Conservation (phyloP, 371 early-diverging fungal species). For the Neoconidiobolus thromboides region DNA sequence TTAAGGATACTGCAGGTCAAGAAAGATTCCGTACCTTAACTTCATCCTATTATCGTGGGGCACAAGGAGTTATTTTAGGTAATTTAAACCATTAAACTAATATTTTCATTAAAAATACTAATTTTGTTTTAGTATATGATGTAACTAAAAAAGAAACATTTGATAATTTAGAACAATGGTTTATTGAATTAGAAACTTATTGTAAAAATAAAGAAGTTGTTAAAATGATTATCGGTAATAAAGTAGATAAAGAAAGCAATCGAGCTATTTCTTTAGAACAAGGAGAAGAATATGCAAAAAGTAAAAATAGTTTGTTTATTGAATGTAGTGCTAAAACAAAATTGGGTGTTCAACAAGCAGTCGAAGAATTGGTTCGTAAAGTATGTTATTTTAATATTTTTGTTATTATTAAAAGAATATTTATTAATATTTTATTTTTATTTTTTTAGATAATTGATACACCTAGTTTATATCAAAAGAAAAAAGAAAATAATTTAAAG, state of each 20-base stretch:
- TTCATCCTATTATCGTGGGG: conserved; percentile 97
- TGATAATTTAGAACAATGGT: conserved; percentile 80
- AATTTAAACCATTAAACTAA: conserved; percentile 7
- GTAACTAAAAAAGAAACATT: conserved; percentile 86
- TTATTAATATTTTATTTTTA: neutral
- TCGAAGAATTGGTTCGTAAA: conserved; percentile 76
- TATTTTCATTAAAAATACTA: neutral
- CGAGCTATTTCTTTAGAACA: conserved; percentile 72
- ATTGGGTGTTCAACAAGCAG: conserved; percentile 66
- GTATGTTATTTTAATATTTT: conserved; percentile 14
- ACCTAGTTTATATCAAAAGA: too few relatives aligned
- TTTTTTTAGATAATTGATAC: too few relatives aligned
- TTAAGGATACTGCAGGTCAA: conserved; percentile 99
- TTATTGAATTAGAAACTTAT: conserved; percentile 87
- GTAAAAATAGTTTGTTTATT: conserved; percentile 72
- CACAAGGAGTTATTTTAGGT: conserved; percentile 95
- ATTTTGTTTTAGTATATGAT: conserved; percentile 61
- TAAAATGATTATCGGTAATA: conserved; percentile 95
- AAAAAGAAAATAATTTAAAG: too few relatives aligned
- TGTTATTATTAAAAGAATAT: conserved; percentile 10
- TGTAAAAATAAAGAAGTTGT: conserved; percentile 66
- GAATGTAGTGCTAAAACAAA: conserved; percentile 92
- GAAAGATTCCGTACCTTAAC: conserved; percentile 99
- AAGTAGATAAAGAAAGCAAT: conserved; percentile 77
- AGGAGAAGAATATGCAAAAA: conserved; percentile 69